Base-by-base conservation (phyloP, 2,329 filamentous ascomycete species). In the Cladophialophora chaetospira region DNA sequence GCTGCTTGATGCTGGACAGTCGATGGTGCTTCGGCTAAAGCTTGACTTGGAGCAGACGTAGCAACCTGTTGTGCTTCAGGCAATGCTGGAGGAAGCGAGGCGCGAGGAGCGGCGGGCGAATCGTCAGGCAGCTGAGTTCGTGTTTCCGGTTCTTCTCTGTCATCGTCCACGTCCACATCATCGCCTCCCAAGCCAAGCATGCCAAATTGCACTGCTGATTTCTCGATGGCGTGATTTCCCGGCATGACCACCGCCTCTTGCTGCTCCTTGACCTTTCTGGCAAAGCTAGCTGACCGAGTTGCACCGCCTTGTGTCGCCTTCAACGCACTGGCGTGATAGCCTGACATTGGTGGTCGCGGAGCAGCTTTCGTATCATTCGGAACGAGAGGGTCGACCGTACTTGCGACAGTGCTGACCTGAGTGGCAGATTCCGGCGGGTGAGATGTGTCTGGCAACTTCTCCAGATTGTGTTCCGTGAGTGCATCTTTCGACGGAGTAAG, bases 191-290 rank as follows among this genome's bases (percentile, higher is more conserved):
- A 75, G 69, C 88, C 95, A 80, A 99, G 90, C 72, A 92, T 95
- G 62, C 94, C 94, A 72, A 99, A 99, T 71, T 97, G 93, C 46
- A 99, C 91, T 47, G 92, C 89, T 64, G 93, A 85, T 67, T 91
- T 87, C 71, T 97, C 93, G 25, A 99, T 88, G 51, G 94, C 92
- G 65, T 94, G 91, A 77, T 97, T 96, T 58, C 90, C 91, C 43
- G 94, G 94, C 93, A 99, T 97, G 63, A 96, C 91, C 36, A 99
- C 94, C 57, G 94, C 91, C 77, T 99, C 94, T 73, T 96, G 92
- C 71, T 99, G 94, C 67, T 97, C 92, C 68, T 96, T 81, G 52
- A 97, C 82, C 68, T 91, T 88, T 64, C 93, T 86, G 72, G 95
- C 88, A 73, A 88, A 91, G 75, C 87, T 92, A 17, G 90, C 84